These are phyloP conservation scores for Myxozyma melibiosi DNA, from an alignment of 805 yeast genomes.

Conservation along the genomic window DNA sequence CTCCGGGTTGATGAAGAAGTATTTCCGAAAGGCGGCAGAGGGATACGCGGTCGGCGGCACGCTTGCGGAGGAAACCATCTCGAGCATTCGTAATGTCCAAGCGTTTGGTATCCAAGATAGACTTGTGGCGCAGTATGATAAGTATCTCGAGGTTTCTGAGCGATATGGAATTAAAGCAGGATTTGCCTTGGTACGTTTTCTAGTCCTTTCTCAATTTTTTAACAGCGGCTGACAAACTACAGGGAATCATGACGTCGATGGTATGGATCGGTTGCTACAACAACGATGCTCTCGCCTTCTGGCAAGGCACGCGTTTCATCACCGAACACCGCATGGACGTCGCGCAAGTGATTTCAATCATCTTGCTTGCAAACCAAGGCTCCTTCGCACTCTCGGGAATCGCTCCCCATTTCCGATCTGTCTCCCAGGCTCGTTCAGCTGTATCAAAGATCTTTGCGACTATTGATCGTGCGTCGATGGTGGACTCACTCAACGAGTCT, in stretches of 20 bases:
- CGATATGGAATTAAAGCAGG: constrained; percentile 21
- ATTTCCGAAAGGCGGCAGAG: constrained; percentile 15
- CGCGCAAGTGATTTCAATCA: constrained; percentile 30
- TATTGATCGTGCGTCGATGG: constrained; percentile 45
- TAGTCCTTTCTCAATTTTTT: background rate
- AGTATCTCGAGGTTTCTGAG: constrained; percentile 22
- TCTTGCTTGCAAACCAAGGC: constrained; percentile 46
- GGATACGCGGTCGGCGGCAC: constrained; percentile 35
- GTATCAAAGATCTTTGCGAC: constrained; percentile 45
- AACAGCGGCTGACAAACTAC: background rate
- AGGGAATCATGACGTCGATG: constrained; percentile 23
- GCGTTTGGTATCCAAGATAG: constrained; percentile 48
- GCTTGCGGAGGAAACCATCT: constrained; percentile 48
- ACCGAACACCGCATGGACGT: constrained; percentile 19
- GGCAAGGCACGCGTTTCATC: constrained; percentile 38
- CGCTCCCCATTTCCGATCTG: constrained; percentile 45
- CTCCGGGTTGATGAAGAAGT: constrained; percentile 37
- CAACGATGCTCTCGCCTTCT: constrained; percentile 38
- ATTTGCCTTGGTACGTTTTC: constrained; percentile 8
- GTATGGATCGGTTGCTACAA: constrained; percentile 34
- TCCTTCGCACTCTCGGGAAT: constrained; percentile 46
- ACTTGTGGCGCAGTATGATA: constrained; percentile 36
- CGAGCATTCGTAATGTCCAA: constrained; percentile 46
- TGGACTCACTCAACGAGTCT: constrained; percentile 37
- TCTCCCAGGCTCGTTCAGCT: constrained; percentile 45